Evolutionary conservation across 164 flowering plant genomes (phyloP), one percentile per base, ranked within the genome.

Genomic region (Houttuynia cordata): DNA sequence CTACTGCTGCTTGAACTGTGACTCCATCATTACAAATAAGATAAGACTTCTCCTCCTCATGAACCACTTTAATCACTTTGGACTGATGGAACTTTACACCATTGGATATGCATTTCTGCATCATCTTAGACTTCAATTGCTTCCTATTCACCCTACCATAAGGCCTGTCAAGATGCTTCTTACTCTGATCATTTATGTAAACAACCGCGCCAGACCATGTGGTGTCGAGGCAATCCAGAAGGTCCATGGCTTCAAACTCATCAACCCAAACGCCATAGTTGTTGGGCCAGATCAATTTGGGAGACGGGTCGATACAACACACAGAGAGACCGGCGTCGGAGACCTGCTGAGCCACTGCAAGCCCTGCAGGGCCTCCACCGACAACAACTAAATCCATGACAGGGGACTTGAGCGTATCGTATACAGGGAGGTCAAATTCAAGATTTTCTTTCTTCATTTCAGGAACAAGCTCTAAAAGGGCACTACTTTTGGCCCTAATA

Each of bases 191-290:
- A 67, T 91, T 77, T 34, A 82, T 71, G 50, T 57, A 82, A 8
- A 88, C 96, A 64, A 79, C 79, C 19, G 97, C 96, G 62, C 96
- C 91, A 8, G 94, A 76, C 97, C 97, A 91, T 0, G 91, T 88
- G 1, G 87, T 81, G 71, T 87, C 96, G 15, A 91, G 89, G 73
- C 97, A 87, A 74, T 91, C 96, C 23, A 86, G 84, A 72, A 91
- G 74, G 70, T 86, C 88, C 96, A 88, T 81, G 66, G 93, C 89
- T 76, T 87, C 96, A 68, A 91, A 91, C 62, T 91, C 97, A 73
- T 91, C 97, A 62, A 91, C 91, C 97, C 97, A 91, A 39, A 91
- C 97, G 51, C 97, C 97, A 65, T 91, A 91, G 60, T 87, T 91
- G 53, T 91, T 91, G 9, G 97, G 96, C 93, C 93, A 91, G 53